A percentile compares a stretch with the other conserved stretches of the same genome.
phyloP scores from a whole-genome alignment of 306 rosid genomes.

The Pachyrhizus erosus region DNA sequence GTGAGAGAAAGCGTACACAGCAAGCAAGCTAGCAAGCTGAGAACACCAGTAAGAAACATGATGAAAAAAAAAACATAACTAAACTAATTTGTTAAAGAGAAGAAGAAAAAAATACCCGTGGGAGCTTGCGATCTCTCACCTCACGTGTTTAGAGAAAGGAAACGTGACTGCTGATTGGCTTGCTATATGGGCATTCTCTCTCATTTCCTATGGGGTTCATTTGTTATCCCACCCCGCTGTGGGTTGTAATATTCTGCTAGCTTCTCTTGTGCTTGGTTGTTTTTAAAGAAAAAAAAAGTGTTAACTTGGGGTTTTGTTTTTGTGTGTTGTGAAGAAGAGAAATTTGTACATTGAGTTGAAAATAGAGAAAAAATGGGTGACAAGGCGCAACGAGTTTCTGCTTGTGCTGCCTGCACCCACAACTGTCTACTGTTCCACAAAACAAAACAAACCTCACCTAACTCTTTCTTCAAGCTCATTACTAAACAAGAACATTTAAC shows the following conservation, averaged over 20 bases:
- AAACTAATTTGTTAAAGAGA: too few species aligned
- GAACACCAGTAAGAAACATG: too few species aligned
- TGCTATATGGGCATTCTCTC: neutral
- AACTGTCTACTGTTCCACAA: conserved; percentile 52
- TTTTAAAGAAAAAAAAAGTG: neutral
- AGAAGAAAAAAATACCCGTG: too few species aligned
- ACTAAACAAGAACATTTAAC: conserved; percentile 43
- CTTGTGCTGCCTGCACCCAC: conserved; percentile 51
- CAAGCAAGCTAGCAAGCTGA: too few species aligned
- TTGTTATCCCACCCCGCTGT: too few species aligned
- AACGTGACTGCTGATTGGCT: neutral
- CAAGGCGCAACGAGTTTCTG: conserved; percentile 43
- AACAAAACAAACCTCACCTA: conserved; percentile 31
- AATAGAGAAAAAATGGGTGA: conserved; percentile 42
- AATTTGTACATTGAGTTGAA: neutral
- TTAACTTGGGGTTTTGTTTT: neutral
- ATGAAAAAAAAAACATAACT: too few species aligned
- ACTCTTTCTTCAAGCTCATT: conserved; percentile 74
- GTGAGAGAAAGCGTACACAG: too few species aligned
- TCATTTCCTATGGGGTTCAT: neutral
- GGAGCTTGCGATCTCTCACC: too few species aligned
- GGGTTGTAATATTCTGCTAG: neutral
- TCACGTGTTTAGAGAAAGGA: too few species aligned
- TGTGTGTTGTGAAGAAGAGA: neutral
- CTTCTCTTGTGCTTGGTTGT: neutral